Base-by-base conservation (phyloP, 225 moss, liverwort and hornwort species). In the Bryoerythrophyllum caledonicum region DNA sequence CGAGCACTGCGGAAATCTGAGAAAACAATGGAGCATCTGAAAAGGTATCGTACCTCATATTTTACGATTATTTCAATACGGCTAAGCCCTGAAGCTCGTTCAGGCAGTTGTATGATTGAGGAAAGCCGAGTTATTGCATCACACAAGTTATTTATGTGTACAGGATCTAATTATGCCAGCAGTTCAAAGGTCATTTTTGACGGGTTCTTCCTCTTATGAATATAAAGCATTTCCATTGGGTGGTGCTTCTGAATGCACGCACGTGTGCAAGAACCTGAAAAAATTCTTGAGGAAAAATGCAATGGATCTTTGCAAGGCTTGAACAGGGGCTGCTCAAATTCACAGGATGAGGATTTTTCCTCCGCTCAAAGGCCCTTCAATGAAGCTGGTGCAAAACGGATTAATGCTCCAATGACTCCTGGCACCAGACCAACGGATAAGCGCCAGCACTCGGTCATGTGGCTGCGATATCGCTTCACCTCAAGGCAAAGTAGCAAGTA, bases 261-360 rank as follows among this genome's bases (percentile, higher is more conserved):
- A 53, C 89, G 85, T 66, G 76, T 90, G 49, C 95, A 93, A 73
- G 91, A 93, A 64, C 71, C 90, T 78, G 89, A 86, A 35, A 87
- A 71, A 53, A 74, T 79, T 19, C 61, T 89, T 24, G 94, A 95
- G 82, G 85, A 85, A 56, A 87, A 85, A 51, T 82, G 86, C 23
- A 92, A 95, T 75, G 88, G 86, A 62, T 64, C 30, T 34, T 56
- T 95, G 53, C 78, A 91, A 76, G 76, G 83, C 49, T 78, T 88
- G 73, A 76, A 72, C 61, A 84, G 68, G 68, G 59, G 23, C 27
- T 53, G 48, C 60, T 26, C 34, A 14, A 78, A 74, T n/a, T 20
- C 40, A n/a, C 57, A 68, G 67, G 41, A 62, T 56, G 80, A 76
- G 27, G 43, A 74, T 26, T 41, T 41, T 61, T 52, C 66, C 28